phyloP scores from a whole-genome alignment of 306 rosid species.

The Vigna trinervia region DNA sequence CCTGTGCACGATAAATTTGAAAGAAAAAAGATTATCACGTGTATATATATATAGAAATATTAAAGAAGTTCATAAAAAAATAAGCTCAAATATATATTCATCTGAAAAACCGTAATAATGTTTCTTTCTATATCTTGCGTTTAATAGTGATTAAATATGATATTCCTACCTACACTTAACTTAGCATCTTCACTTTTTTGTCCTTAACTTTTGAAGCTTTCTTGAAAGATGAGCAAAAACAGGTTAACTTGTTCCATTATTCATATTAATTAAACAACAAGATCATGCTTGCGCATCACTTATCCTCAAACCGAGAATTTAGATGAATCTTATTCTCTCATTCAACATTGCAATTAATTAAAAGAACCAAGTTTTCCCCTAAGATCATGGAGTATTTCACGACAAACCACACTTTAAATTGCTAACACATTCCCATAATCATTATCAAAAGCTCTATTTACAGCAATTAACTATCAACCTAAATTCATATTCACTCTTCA shows the following conservation, averaged over 20 bases:
- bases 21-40: neutral
- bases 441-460: neutral
- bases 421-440: conserved; percentile 13
- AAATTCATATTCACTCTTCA: neutral
- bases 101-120: neutral
- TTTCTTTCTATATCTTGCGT: neutral
- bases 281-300: conserved; percentile 32
- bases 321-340: conserved; percentile 11
- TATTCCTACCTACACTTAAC: neutral
- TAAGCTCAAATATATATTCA: neutral
- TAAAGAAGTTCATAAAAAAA: neutral
- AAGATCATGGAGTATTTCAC: conserved; percentile 49
- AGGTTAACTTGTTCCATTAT: conserved; percentile 24
- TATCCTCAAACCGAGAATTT: conserved; percentile 46
- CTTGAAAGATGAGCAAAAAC: conserved; percentile 43
- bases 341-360: conserved; percentile 40
- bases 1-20: neutral
- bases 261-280: conserved; percentile 19
- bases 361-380: conserved; percentile 52
- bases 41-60: neutral
- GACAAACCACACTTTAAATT: conserved; percentile 40
- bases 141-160: neutral
- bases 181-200: neutral
- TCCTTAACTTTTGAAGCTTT: conserved; percentile 22
- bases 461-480: neutral